Conservation (phyloP, 306 rosid genomes). For the Macrotyloma uniflorum region DNA sequence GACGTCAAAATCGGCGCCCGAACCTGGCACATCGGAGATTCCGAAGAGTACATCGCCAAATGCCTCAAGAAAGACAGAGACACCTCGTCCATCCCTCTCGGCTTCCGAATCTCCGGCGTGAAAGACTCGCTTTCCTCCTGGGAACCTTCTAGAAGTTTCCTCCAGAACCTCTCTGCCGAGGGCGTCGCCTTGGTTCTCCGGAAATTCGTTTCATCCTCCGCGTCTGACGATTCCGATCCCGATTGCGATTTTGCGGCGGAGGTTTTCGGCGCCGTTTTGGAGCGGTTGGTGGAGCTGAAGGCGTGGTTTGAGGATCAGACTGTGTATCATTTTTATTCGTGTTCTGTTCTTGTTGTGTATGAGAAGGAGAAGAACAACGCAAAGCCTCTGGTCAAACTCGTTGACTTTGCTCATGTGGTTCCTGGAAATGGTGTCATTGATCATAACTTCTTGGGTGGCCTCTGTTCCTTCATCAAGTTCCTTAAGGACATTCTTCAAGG, state of each 20-base stretch:
- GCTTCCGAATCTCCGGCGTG: conserved; percentile 73
- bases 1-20: conserved; percentile 88
- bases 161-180: conserved; percentile 39
- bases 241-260: conserved; percentile 53
- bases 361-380: conserved; percentile 46
- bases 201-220: conserved; percentile 61
- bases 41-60: conserved; percentile 63
- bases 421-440: conserved; percentile 72
- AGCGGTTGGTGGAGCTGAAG: conserved; percentile 69
- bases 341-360: conserved; percentile 67
- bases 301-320: conserved; percentile 89
- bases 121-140: conserved; percentile 48
- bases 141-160: conserved; percentile 53
- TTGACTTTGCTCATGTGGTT: conserved; percentile 81
- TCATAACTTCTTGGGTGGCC: conserved; percentile 95
- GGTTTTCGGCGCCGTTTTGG: conserved; percentile 64
- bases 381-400: conserved; percentile 56
- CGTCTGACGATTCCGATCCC: conserved; percentile 18
- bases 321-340: conserved; percentile 66
- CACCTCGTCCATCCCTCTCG: conserved; percentile 50
- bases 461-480: conserved; percentile 80
- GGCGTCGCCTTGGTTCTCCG: conserved; percentile 45
- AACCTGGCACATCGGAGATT: conserved; percentile 72
- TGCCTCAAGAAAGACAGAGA: conserved; percentile 60
- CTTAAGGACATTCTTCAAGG: conserved; percentile 48